phyloP scores from a whole-genome alignment of 176 grass and related monocot species.

The Tillandsia leiboldiana region DNA sequence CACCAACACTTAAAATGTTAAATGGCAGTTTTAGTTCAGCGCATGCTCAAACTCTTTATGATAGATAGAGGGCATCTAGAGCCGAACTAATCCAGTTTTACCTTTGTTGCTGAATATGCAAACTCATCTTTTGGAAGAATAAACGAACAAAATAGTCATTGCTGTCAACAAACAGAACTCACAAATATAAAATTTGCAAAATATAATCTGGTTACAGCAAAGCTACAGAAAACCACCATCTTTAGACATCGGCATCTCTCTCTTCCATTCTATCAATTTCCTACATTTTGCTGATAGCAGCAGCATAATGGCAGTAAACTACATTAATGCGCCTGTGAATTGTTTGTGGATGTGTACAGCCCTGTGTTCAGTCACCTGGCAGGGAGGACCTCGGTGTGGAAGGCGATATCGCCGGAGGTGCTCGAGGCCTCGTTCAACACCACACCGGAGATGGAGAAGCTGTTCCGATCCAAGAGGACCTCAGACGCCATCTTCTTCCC shows the following conservation, averaged over 20 bases:
- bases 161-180: background rate
- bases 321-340: no score
- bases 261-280: no score
- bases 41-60: background rate
- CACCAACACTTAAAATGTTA: background rate
- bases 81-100: background rate
- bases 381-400: slow-evolving; percentile 78
- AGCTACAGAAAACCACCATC: no score
- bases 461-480: slow-evolving; percentile 68
- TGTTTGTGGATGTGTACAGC: slow-evolving; percentile 19
- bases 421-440: slow-evolving; percentile 53
- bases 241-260: no score
- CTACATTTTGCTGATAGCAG: no score
- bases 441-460: slow-evolving; percentile 63
- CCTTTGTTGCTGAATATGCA: background rate
- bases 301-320: no score
- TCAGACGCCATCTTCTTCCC: slow-evolving; percentile 84
- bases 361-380: slow-evolving; percentile 72
- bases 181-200: background rate
- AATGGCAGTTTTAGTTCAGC: no score
- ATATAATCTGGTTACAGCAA: no score
- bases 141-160: background rate
- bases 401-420: slow-evolving; percentile 65
- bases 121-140: no score
- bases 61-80: background rate